These are phyloP conservation scores for Russula emetica DNA, from an alignment of 768 basidiomycete species.

Conservation along the genomic window DNA sequence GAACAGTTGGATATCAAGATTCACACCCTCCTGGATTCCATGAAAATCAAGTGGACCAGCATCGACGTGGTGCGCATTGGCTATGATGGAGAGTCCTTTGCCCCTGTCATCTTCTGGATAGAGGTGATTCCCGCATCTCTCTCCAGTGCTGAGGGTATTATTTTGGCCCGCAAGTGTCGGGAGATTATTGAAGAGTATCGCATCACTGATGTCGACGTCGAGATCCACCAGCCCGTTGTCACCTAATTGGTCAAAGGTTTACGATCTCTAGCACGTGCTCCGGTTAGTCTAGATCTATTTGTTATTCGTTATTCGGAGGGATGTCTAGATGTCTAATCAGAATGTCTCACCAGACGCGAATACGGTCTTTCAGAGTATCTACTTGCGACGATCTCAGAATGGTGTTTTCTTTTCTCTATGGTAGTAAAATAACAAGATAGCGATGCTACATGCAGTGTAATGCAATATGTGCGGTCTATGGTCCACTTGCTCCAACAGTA, in stretches of 20 bases:
- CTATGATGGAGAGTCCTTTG: not conserved
- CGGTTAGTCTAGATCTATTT: too few species aligned
- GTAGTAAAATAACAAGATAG: conserved; percentile 4
- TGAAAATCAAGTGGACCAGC: not conserved
- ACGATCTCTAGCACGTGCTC: too few species aligned
- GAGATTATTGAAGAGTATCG: not conserved
- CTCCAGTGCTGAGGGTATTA: too few species aligned
- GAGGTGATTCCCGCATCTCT: not conserved
- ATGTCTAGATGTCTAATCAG: too few species aligned
- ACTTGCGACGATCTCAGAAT: not conserved
- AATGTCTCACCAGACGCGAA: too few species aligned
- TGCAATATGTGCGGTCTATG: not conserved
- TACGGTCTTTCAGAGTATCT: too few species aligned
- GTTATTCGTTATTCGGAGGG: too few species aligned
- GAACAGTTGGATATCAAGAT: not conserved
- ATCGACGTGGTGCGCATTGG: not conserved
- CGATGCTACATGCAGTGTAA: not conserved
- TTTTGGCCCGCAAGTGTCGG: not conserved
- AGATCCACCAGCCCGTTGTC: not conserved
- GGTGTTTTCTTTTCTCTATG: conserved; percentile 16
- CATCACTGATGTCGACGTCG: not conserved
- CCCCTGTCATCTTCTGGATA: not conserved
- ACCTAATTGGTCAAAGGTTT: too few species aligned
- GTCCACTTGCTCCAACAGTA: not conserved
- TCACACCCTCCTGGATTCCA: not conserved